A percentile compares a stretch with the other conserved stretches of the same genome.
Evolutionary conservation across 192 early-diverging fungal species (phyloP).

Genomic region (Kickxella alabastrina): DNA sequence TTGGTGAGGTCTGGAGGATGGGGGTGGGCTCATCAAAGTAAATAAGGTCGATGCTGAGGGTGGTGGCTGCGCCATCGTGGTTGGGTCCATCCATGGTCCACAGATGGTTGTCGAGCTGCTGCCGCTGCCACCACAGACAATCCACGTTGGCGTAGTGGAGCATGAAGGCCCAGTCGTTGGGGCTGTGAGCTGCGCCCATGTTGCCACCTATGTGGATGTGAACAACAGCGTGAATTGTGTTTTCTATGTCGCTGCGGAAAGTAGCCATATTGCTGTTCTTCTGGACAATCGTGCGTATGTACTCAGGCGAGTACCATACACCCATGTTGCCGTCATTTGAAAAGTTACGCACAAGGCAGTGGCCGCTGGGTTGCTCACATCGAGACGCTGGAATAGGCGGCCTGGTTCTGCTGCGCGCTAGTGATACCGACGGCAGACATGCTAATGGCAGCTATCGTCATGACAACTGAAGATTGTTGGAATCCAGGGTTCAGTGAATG

Average conservation of each 20-base stretch:
- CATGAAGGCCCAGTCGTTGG: constrained; percentile 54
- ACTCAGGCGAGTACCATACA: constrained; percentile 49
- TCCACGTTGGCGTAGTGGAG: constrained; percentile 55
- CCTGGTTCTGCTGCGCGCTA: constrained; percentile 40
- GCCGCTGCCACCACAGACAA: constrained; percentile 54
- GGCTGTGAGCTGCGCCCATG: constrained; percentile 44
- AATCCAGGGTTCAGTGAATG: no score
- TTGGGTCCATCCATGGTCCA: constrained; percentile 48
- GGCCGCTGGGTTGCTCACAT: constrained; percentile 38
- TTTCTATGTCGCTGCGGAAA: constrained; percentile 49
- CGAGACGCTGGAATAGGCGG: constrained; percentile 39
- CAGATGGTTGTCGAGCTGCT: constrained; percentile 21
- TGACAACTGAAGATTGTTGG: constrained; percentile 1
- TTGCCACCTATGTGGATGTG: constrained; percentile 52
- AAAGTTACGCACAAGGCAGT: constrained; percentile 51
- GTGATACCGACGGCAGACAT: constrained; percentile 18
- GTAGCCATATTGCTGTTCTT: constrained; percentile 24
- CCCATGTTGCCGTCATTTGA: constrained; percentile 34
- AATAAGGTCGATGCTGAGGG: constrained; percentile 23
- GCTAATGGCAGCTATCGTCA: constrained; percentile 27
- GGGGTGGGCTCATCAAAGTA: constrained; percentile 43
- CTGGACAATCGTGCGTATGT: constrained; percentile 40
- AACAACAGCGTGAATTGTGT: constrained; percentile 46
- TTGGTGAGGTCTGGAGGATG: constrained; percentile 26
- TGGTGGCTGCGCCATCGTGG: constrained; percentile 15